Base-by-base conservation (phyloP, 148 eudicot species). In the Vaccinium vitisidaea region DNA sequence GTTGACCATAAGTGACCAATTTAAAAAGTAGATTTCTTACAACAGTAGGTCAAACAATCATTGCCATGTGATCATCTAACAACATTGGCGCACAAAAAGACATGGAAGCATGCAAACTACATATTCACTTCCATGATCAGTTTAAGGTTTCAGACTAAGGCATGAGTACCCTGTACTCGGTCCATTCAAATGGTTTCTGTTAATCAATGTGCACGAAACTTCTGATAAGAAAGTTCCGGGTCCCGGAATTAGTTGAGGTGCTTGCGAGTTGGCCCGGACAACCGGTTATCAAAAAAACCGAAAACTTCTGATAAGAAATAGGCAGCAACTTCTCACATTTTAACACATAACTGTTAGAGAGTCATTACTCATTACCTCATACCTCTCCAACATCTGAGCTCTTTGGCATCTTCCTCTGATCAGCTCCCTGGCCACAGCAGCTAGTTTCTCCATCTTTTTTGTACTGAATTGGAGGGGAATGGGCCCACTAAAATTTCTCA, bases 401-500 rank as follows among this genome's bases (percentile, higher is more conserved):
- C 84, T 56, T 79, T 27, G 87, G 71, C 52, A 78, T 79, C 77
- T 80, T 84, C 55, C 32, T 87, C 49, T 85, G 39, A 27, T 69
- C 75, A 58, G 67, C 86, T 81, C 86, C 92, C 75, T 82, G 82
- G 77, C 85, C 85, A 53, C 67, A 81, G 70, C 59, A 81, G 70
- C 81, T 87, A 15, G 30, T 69, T 14, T 88, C 84, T 8, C 84
- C 95, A 43, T 87, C 92, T 32, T 79, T 87, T 59, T 87, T 87
- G 75, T 80, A 80, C 85, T 90, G 88, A 63, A 79, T 88, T 27
- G 91, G 88, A 21, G 98, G 98, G 79, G 85, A 92, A 87, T 91
- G 93, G n/a, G 99, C 99, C 99, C 99, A 96, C 99, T 96, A 79
- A 53, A 86, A 43, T 16, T 53, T 14, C 2, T 8, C 79, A 83